phyloP scores from a whole-genome alignment of 768 basidiomycete genomes.

The Trametes elegans region DNA sequence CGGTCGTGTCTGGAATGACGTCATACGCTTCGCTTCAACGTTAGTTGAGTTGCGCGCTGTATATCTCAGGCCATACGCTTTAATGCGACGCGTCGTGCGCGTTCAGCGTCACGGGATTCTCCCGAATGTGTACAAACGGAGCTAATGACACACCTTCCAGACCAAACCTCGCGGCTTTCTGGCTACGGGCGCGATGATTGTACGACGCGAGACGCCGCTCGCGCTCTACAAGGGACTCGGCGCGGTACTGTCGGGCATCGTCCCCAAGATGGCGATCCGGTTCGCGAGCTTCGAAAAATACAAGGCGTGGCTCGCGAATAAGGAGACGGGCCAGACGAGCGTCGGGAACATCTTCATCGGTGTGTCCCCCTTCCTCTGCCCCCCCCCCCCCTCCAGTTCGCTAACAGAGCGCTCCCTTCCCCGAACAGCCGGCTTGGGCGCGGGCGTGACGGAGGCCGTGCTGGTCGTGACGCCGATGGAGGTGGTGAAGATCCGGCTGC shows the following conservation, averaged over 20 bases:
- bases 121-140: not conserved
- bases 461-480: slow-evolving; percentile 98
- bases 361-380: slow-evolving; percentile 42
- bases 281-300: slow-evolving; percentile 98
- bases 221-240: slow-evolving; percentile 98
- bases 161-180: slow-evolving; percentile 90
- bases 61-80: too few species aligned
- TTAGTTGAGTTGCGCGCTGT: not conserved
- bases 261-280: slow-evolving; percentile 99
- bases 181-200: slow-evolving; percentile 86
- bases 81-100: too few species aligned
- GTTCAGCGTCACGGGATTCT: not conserved
- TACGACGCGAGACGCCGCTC: slow-evolving; percentile 87
- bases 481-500: slow-evolving; percentile 96
- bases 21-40: not conserved
- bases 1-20: too few species aligned
- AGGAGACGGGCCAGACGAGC: slow-evolving; percentile 74
- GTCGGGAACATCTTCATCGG: slow-evolving; percentile 85
- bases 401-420: not conserved
- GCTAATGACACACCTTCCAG: slow-evolving; percentile 39
- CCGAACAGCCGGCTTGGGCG: slow-evolving; percentile 80
- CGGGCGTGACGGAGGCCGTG: slow-evolving; percentile 94
- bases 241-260: slow-evolving; percentile 93
- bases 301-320: slow-evolving; percentile 77
- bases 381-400: not conserved